Evolutionary conservation across 2,329 filamentous ascomycete genomes (phyloP), one percentile per base, ranked within the genome.

Genomic region (Fonsecaea monophora): DNA sequence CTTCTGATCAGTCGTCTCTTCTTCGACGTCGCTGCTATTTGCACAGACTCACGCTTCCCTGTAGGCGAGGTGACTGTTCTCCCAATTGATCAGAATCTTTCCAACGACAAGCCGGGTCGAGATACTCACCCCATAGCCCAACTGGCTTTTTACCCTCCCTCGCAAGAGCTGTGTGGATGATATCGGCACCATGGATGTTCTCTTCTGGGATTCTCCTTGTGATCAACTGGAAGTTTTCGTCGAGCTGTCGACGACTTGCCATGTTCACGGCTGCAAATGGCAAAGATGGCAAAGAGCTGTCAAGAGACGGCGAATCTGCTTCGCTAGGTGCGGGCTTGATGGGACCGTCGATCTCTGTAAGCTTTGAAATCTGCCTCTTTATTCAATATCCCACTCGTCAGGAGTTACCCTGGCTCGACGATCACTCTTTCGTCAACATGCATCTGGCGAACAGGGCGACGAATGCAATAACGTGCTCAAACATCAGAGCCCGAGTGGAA

Each of bases 81-180:
- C 42, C 25, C 42, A 48, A 48, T 48, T 7, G 21, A 48, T 48
- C 18, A 48, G 42, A 8, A 48, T 3, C 5, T 21, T 18, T 21
- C 3, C 21, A 3, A 48, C 8, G 6, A 9, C 21, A 18, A 21
- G n/a, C 12, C 9, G 2, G 42, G 6, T 25, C n/a, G 42, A 21
- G 3, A 48, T 21, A 21, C 42, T 21, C 1, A 48, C 42, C 42
- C 42, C 42, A 48, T 48, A 48, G 10, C 6, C 42, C 42, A 48
- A 48, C n/a, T 21, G 42, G 42, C n/a, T 25, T 48, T 48, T 48
- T 48, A 21, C n/a, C 42, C 42, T 48, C 42, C 8, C 42, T 48
- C 21, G 42, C 42, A 21, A 48, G 42, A 21, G 42, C 42, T n/a
- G 42, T 18, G 21, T 48, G 42, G 42, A 48, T 10, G 3, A 48